Evolutionary conservation across 352 stramenopile species (phyloP).

Genomic region (Phytophthora brassicae): DNA sequence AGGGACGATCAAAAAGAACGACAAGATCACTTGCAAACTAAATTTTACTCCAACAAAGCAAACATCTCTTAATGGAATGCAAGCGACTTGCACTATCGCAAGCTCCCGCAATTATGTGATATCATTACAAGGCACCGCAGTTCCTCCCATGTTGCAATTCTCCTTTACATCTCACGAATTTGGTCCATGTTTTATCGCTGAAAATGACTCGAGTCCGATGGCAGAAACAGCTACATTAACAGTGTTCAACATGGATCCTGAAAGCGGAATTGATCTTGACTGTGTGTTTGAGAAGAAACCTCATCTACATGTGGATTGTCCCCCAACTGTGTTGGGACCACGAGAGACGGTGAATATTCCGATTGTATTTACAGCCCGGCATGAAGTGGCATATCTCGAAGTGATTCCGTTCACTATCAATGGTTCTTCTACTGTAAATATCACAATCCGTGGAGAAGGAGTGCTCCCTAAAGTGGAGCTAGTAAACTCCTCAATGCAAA

Average conservation of each 20-base stretch:
- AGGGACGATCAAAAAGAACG: constrained; percentile 89
- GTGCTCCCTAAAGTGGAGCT: constrained; percentile 86
- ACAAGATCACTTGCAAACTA: constrained; percentile 74
- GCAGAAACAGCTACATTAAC: constrained; percentile 59
- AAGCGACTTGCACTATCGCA: constrained; percentile 83
- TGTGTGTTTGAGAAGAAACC: constrained; percentile 90
- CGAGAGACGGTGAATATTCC: constrained; percentile 76
- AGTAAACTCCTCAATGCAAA: constrained; percentile 83
- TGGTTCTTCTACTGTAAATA: constrained; percentile 72
- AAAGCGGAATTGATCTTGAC: constrained; percentile 82
- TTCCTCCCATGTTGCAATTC: constrained; percentile 87
- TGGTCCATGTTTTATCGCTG: constrained; percentile 90
- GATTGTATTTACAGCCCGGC: constrained; percentile 86
- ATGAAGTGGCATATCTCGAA: constrained; percentile 84
- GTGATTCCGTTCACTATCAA: constrained; percentile 92
- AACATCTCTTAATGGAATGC: constrained; percentile 65
- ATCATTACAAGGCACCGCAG: constrained; percentile 67
- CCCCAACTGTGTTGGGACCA: constrained; percentile 80
- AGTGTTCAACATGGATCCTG: constrained; percentile 89
- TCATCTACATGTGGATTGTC: constrained; percentile 83
- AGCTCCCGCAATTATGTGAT: constrained; percentile 85
- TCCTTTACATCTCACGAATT: constrained; percentile 92
- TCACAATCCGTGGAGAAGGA: constrained; percentile 77
- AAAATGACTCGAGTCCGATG: constrained; percentile 56
- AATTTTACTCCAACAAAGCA: constrained; percentile 80